Evolutionary conservation across 139 green algal species (phyloP).

Genomic region (Chlamydomonas sp.): DNA sequence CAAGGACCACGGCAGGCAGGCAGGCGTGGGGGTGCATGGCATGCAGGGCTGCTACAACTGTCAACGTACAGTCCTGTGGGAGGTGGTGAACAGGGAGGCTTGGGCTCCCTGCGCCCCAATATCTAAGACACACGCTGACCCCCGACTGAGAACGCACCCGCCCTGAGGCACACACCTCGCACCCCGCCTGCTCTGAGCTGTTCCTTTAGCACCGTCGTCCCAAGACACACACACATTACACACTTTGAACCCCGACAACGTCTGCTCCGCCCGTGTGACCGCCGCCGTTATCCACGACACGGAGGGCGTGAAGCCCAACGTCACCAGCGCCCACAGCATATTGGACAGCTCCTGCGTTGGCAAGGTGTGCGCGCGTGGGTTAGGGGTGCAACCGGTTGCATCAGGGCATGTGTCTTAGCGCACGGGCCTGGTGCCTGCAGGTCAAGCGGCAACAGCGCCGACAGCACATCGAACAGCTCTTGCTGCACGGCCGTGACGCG

Average conservation of each 20-base stretch:
- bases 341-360: constrained; percentile 47
- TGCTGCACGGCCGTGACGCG: no score
- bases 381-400: background rate
- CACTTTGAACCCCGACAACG: constrained; percentile 7
- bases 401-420: background rate
- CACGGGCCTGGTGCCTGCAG: no score
- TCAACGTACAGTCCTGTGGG: background rate
- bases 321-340: constrained; percentile 40
- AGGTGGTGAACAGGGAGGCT: no score
- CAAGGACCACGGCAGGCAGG: background rate
- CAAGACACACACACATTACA: background rate
- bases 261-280: background rate
- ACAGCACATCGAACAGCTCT: no score
- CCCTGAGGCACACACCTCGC: background rate
- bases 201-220: background rate
- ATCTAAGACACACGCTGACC: no score
- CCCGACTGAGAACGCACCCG: background rate
- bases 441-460: no score
- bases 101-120: no score
- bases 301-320: constrained; percentile 5
- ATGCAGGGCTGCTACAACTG: background rate
- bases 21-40: background rate
- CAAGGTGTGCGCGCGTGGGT: constrained; percentile 5
- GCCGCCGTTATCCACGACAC: background rate
- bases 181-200: background rate